Conservation (phyloP, 2,329 filamentous ascomycete genomes). For the Alternaria metachromatica region DNA sequence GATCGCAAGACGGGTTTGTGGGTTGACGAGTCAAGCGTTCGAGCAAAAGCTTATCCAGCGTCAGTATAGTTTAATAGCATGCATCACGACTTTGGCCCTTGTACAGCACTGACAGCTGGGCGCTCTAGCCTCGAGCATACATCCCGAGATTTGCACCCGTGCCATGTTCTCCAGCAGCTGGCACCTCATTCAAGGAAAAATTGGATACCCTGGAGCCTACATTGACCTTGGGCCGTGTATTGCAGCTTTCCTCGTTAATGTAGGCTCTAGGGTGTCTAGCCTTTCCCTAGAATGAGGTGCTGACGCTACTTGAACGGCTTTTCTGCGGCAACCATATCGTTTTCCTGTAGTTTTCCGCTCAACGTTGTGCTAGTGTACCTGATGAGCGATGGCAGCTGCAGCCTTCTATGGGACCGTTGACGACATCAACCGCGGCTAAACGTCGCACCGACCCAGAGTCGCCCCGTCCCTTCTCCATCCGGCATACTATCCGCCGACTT, state of each 20-base stretch:
- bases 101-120: background rate
- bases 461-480: background rate
- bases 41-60: background rate
- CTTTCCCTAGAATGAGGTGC: background rate
- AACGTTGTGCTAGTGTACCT: background rate
- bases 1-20: background rate
- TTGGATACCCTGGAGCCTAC: background rate
- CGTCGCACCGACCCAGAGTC: background rate
- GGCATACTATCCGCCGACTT: slow-evolving; percentile 1
- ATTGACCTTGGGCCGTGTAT: background rate
- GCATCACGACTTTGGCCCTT: background rate
- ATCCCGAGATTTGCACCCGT: background rate
- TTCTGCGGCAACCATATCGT: background rate
- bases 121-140: background rate
- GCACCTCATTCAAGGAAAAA: background rate
- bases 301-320: background rate
- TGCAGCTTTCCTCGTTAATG: background rate
- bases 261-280: background rate
- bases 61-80: slow-evolving; percentile 9
- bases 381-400: background rate
- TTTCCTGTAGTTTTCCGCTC: background rate
- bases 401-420: background rate
- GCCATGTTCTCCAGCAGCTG: background rate
- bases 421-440: slow-evolving; percentile 5
- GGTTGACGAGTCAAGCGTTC: slow-evolving; percentile 1